phyloP scores from a whole-genome alignment of 805 yeast genomes.

The Ogataea neopini region DNA sequence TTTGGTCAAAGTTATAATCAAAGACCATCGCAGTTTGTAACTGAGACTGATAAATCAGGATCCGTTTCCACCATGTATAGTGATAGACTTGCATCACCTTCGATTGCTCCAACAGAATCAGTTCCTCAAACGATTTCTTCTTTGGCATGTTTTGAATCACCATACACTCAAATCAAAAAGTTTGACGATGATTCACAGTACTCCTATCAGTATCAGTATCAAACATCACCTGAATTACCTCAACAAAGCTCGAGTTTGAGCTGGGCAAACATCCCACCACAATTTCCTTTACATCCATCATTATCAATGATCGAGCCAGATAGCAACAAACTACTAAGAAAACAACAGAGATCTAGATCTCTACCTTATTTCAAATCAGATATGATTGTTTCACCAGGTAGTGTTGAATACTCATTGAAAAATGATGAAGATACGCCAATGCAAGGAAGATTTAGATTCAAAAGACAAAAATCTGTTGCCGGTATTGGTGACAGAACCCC shows the following conservation, averaged over 20 bases:
- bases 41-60: slow-evolving; percentile 7
- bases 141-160: slow-evolving; percentile 1
- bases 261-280: slow-evolving; percentile 7
- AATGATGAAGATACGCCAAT: neutral
- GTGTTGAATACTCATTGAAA: neutral
- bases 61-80: slow-evolving; percentile 7
- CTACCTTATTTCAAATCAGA: slow-evolving; percentile 10
- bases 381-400: neutral
- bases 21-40: slow-evolving; percentile 2
- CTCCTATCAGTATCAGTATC: slow-evolving; percentile 10
- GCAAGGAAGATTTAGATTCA: slow-evolving; percentile 1
- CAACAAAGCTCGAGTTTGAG: neutral
- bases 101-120: slow-evolving; percentile 8
- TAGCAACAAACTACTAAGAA: neutral
- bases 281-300: neutral
- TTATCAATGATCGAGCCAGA: neutral
- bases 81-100: slow-evolving; percentile 10
- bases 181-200: slow-evolving; percentile 17
- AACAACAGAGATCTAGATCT: slow-evolving; percentile 14
- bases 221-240: neutral
- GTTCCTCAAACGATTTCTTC: slow-evolving; percentile 1
- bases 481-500: slow-evolving; percentile 1
- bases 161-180: slow-evolving; percentile 3
- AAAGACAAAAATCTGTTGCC: slow-evolving; percentile 8
- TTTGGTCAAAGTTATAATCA: neutral